Conservation (phyloP, 108 stramenopile species). For the Aureococcus anophagefferens region DNA sequence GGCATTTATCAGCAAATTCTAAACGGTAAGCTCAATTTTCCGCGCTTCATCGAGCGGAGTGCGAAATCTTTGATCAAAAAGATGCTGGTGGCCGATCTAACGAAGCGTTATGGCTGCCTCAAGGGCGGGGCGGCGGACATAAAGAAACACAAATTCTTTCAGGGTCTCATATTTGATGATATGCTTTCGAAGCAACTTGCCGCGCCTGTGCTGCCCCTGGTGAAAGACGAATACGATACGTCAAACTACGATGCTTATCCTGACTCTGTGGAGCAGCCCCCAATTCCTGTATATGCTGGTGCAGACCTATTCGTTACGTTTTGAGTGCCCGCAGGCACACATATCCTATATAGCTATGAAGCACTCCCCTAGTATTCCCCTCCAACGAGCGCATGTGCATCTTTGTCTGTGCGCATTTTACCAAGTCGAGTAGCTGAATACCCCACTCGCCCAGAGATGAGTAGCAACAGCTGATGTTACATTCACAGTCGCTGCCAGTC, state of each 20-base stretch:
- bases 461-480: too few relatives aligned
- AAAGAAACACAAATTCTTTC: constrained; percentile 53
- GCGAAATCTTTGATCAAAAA: constrained; percentile 69
- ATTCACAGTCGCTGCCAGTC: too few relatives aligned
- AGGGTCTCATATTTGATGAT: constrained; percentile 48
- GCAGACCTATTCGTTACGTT: too few relatives aligned
- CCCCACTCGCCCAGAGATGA: too few relatives aligned
- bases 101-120: constrained; percentile 66
- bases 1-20: constrained; percentile 66
- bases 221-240: constrained; percentile 49
- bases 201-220: constrained; percentile 58
- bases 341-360: too few relatives aligned
- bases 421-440: too few relatives aligned
- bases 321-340: too few relatives aligned
- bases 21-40: constrained; percentile 57
- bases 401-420: too few relatives aligned
- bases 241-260: constrained; percentile 72
- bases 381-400: too few relatives aligned
- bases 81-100: constrained; percentile 57
- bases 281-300: constrained; percentile 12
- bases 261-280: constrained; percentile 38
- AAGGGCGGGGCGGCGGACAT: constrained; percentile 67
- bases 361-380: too few relatives aligned
- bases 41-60: constrained; percentile 55
- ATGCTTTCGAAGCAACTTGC: constrained; percentile 41